These are phyloP conservation scores for Arabidopsis arenosa DNA, from an alignment of 345 rosid species.

Conservation along the genomic window DNA sequence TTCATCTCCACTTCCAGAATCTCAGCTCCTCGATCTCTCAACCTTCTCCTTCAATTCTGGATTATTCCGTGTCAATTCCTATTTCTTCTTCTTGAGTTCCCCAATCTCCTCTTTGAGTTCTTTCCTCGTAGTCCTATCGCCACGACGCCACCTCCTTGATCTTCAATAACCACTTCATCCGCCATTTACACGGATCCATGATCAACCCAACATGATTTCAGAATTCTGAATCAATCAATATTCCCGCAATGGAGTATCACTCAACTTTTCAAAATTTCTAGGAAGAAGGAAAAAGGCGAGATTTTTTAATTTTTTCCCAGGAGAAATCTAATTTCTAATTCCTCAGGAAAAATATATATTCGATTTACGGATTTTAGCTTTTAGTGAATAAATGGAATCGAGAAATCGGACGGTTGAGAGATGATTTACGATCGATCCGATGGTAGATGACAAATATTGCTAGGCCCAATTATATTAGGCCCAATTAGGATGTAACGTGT, in stretches of 20 bases:
- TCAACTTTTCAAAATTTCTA: too few relatives aligned
- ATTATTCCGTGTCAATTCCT: slow-evolving; percentile 42
- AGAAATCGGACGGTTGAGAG: slow-evolving; percentile 11
- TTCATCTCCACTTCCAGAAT: slow-evolving; percentile 46
- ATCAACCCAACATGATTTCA: too few relatives aligned
- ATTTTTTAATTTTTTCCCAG: neutral
- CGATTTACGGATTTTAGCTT: neutral
- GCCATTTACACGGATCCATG: too few relatives aligned
- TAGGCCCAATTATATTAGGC: neutral
- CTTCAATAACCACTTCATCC: neutral
- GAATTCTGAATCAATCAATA: too few relatives aligned
- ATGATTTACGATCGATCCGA: neutral
- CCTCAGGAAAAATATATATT: neutral
- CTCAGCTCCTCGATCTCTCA: slow-evolving; percentile 47
- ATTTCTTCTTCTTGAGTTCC: slow-evolving; percentile 59
- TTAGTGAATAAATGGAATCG: too few relatives aligned
- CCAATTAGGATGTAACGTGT: too few relatives aligned
- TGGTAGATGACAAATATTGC: neutral
- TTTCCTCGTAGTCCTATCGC: slow-evolving; percentile 20
- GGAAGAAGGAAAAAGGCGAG: too few relatives aligned
- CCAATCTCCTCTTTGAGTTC: slow-evolving; percentile 39
- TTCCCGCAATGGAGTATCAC: too few relatives aligned
- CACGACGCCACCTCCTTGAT: slow-evolving; percentile 26
- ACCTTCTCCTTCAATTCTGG: slow-evolving; percentile 45
- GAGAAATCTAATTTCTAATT: neutral